Conservation (phyloP, 225 moss, liverwort and hornwort genomes). For the Antitrichia curtipendula region DNA sequence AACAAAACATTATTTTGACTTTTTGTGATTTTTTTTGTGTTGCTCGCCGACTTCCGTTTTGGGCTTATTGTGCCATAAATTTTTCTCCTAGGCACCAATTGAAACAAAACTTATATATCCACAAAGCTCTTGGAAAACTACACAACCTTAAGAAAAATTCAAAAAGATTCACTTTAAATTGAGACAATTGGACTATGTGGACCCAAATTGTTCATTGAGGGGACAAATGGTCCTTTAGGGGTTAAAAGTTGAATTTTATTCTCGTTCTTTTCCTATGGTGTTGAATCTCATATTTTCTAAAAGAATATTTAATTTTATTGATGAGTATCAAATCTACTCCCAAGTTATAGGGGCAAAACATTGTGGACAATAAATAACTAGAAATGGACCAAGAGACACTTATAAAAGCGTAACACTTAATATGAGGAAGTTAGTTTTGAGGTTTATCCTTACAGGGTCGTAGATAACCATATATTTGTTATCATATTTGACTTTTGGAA, state of each 20-base stretch:
- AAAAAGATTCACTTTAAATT: too few relatives aligned
- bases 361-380: not conserved
- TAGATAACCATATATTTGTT: not conserved
- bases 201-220: too few relatives aligned
- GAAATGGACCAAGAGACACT: not conserved
- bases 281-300: not conserved
- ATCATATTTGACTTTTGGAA: not conserved
- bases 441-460: not conserved
- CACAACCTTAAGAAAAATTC: too few relatives aligned
- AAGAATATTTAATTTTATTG: not conserved
- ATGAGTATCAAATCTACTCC: not conserved
- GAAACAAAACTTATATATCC: too few relatives aligned
- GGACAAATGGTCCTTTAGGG: too few relatives aligned
- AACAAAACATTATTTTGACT: too few relatives aligned
- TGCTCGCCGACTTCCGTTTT: too few relatives aligned
- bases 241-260: not conserved
- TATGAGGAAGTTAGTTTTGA: rapidly evolving
- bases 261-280: not conserved
- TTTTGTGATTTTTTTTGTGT: too few relatives aligned
- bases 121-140: too few relatives aligned
- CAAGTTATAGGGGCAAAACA: not conserved
- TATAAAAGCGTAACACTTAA: not conserved
- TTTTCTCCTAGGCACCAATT: too few relatives aligned
- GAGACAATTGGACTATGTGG: too few relatives aligned
- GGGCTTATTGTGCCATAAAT: too few relatives aligned